Conservation (phyloP, 163 green algal genomes). For the Chlamydomonas reinhardtii region DNA sequence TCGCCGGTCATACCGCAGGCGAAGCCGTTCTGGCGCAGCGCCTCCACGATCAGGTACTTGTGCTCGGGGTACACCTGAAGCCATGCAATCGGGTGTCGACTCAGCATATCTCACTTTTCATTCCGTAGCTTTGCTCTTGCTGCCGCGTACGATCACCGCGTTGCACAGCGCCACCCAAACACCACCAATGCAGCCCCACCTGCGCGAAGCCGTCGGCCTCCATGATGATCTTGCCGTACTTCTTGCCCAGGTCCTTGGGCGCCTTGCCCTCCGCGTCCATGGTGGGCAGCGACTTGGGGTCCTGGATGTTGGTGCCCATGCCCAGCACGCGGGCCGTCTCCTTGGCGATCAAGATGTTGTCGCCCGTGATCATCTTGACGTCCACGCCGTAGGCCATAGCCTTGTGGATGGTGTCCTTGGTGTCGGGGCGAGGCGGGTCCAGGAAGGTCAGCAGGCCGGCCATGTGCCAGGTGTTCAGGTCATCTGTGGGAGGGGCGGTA, state of each 20-base stretch:
- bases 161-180: too few relatives aligned
- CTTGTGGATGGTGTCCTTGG: conserved; percentile 82
- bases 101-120: too few relatives aligned
- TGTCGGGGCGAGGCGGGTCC: conserved; percentile 89
- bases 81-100: too few relatives aligned
- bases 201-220: conserved; percentile 92
- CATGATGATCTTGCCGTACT: conserved; percentile 84
- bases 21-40: conserved; percentile 85
- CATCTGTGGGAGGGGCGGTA: not conserved
- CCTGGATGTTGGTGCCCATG: conserved; percentile 87
- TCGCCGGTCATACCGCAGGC: conserved; percentile 90
- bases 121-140: too few relatives aligned
- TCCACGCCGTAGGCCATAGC: conserved; percentile 86
- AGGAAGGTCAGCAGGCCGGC: conserved; percentile 91
- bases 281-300: conserved; percentile 77
- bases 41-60: conserved; percentile 94
- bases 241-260: conserved; percentile 78
- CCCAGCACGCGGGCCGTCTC: conserved; percentile 83
- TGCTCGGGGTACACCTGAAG: conserved; percentile 78
- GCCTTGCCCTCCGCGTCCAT: conserved; percentile 78
- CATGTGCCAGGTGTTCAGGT: conserved; percentile 68
- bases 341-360: conserved; percentile 85
- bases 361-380: conserved; percentile 89
- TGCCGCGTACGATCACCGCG: too few relatives aligned
- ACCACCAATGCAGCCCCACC: conserved; percentile 46